Conservation (phyloP, 768 basidiomycete species). For the Suillus spraguei region DNA sequence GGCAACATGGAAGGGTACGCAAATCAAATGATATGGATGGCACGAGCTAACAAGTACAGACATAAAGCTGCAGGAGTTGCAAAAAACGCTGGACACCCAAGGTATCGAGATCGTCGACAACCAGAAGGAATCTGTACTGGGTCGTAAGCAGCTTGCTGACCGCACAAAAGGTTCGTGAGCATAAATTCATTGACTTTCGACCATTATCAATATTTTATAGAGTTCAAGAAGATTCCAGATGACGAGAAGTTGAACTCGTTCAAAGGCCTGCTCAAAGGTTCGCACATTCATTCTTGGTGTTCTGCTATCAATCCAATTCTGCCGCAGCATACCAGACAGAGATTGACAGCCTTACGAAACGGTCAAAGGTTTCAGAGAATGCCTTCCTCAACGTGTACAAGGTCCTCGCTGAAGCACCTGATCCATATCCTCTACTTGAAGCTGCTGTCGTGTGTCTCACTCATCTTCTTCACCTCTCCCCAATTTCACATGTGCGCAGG, state of each 20-base stretch:
- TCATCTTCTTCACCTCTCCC: conserved; percentile 1
- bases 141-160: conserved; percentile 92
- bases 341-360: conserved; percentile 93
- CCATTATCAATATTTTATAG: conserved; percentile 40
- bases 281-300: conserved; percentile 16
- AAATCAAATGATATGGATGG: background rate
- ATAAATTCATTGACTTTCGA: background rate
- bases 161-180: conserved; percentile 84
- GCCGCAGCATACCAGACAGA: conserved; percentile 88
- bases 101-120: conserved; percentile 97
- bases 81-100: conserved; percentile 90
- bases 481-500: conserved; percentile 45
- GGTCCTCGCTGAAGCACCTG: conserved; percentile 93
- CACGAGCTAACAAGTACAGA: conserved; percentile 43
- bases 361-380: conserved; percentile 90
- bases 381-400: conserved; percentile 98
- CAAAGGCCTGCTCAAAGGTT: conserved; percentile 90
- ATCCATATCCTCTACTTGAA: conserved; percentile 95
- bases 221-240: conserved; percentile 95
- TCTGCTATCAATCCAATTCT: background rate
- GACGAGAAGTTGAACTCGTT: conserved; percentile 84
- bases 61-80: conserved; percentile 86
- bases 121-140: conserved; percentile 95
- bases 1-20: conserved; percentile 87
- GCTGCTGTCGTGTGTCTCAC: conserved; percentile 73